These are phyloP conservation scores for Beverwykella pulmonaria DNA, from an alignment of 495 filamentous ascomycete genomes.

Conservation along the genomic window DNA sequence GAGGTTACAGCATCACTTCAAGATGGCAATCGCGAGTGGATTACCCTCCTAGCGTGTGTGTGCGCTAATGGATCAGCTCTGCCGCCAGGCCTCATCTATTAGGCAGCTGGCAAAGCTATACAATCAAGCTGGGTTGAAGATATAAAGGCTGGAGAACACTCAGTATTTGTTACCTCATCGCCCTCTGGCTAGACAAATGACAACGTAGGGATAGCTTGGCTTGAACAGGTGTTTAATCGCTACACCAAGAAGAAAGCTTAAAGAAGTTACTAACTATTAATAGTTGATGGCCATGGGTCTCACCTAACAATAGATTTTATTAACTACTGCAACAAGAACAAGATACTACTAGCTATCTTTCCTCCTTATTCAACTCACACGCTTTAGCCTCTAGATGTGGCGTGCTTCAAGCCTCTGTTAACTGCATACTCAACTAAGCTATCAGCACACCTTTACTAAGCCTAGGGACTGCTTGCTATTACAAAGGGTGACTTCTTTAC, in stretches of 20 bases:
- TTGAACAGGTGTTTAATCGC: too few relatives aligned
- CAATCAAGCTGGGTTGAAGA: too few relatives aligned
- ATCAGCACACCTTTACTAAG: conserved; percentile 1
- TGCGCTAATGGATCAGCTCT: too few relatives aligned
- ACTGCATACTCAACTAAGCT: too few relatives aligned
- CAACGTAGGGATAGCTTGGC: conserved; percentile 19
- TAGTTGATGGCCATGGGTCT: conserved; percentile 30
- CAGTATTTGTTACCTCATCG: conserved; percentile 20
- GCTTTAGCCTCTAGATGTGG: too few relatives aligned
- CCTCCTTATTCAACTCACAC: too few relatives aligned
- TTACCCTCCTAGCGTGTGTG: too few relatives aligned
- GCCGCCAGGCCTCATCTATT: too few relatives aligned
- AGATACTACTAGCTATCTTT: too few relatives aligned
- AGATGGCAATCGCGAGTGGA: conserved; percentile 18
- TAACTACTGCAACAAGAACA: conserved; percentile 17
- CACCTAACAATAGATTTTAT: conserved; percentile 37
- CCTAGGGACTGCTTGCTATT: conserved; percentile 4
- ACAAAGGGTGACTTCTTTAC: conserved; percentile 18
- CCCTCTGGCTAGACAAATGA: conserved; percentile 32
- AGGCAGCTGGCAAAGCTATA: too few relatives aligned
- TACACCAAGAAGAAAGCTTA: too few relatives aligned
- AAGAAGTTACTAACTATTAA: conserved; percentile 19
- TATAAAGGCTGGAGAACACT: not conserved
- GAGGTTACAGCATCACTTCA: not conserved
- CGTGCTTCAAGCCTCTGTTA: too few relatives aligned